Evolutionary conservation across 2,329 filamentous ascomycete species (phyloP), one percentile per base, ranked within the genome.

Genomic region (Colletotrichum sublineola): DNA sequence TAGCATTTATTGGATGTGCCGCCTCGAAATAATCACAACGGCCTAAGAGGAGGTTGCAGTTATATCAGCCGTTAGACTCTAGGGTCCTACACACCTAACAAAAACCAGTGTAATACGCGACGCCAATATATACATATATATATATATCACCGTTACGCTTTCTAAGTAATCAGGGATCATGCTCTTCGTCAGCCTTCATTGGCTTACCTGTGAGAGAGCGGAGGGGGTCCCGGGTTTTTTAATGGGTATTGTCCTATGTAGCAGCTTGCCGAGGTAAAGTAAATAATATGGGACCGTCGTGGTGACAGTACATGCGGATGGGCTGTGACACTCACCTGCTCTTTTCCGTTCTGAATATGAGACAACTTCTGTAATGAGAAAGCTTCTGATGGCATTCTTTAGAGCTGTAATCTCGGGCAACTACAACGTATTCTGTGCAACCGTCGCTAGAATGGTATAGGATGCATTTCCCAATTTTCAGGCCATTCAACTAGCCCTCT

Each of bases 181-280:
- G 24, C 24, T 24, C 24, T 24, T 24, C 24, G 24, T 24, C 24
- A 24, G 24, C 46, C n/a, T n/a, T 48, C 20, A 48, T 48, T n/a
- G 20, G 20, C 46, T 48, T 24, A 24, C 12, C 46, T 24, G 5
- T 48, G 20, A 6, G 46, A 48, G 46, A 44, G 42, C 42, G 42
- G 42, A 20, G 20, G 8, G 46, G 46, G 24, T 24, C n/a, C n/a
- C 20, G 46, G 12, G 46, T 48, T 48, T 48, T 48, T 18, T 9
- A 52, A 31, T 52, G 48, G 48, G 48, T 52, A 52, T 52, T 24
- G 48, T 52, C 24, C 29, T 53, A 53, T 53, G 50, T 53, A 29
- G 5, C 3, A 9, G 24, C 3, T 3, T 18, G 12, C 0, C 3
- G 24, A 1, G 11, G 14, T 53, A 12, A 24, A 15, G 50, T 15